Percentiles rank a stretch among this genome's conserved stretches.
These are phyloP conservation scores for Dothistroma septosporum DNA, from an alignment of 2,329 filamentous ascomycete genomes.

Conservation along the genomic window DNA sequence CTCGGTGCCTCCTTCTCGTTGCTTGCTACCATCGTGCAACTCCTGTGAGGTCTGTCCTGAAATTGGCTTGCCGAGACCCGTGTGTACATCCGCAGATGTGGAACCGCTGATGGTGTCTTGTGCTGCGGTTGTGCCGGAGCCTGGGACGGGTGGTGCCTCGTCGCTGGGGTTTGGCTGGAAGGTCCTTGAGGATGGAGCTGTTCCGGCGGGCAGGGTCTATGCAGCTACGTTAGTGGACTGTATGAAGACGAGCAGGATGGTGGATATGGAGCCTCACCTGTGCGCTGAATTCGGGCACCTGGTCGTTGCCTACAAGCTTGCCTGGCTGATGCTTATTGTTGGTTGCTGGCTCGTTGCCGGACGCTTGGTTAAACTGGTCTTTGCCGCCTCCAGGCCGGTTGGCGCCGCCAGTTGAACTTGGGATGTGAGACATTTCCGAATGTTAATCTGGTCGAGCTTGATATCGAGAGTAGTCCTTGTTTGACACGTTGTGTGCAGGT, in stretches of 20 bases:
- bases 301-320: slow-evolving; percentile 56
- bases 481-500: neutral
- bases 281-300: slow-evolving; percentile 59
- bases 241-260: neutral
- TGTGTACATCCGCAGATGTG: slow-evolving; percentile 52
- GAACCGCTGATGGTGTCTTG: slow-evolving; percentile 48
- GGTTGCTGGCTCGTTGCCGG: slow-evolving; percentile 1
- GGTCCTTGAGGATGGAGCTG: slow-evolving; percentile 52
- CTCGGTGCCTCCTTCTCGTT: slow-evolving; percentile 45
- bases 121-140: slow-evolving; percentile 43
- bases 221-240: neutral
- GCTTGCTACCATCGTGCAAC: slow-evolving; percentile 45
- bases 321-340: slow-evolving; percentile 59
- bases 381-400: neutral
- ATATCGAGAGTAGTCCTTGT: neutral
- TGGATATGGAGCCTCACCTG: slow-evolving; percentile 33
- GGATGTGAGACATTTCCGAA: neutral
- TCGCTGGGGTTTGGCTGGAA: slow-evolving; percentile 43
- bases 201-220: slow-evolving; percentile 54
- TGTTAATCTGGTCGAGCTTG: neutral
- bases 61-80: slow-evolving; percentile 51
- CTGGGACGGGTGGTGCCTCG: slow-evolving; percentile 35
- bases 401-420: neutral
- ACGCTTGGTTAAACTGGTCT: neutral
- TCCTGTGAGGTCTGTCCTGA: slow-evolving; percentile 49